phyloP scores from a whole-genome alignment of 1,284 basidiomycete species.

The Blastosporella zonata region DNA sequence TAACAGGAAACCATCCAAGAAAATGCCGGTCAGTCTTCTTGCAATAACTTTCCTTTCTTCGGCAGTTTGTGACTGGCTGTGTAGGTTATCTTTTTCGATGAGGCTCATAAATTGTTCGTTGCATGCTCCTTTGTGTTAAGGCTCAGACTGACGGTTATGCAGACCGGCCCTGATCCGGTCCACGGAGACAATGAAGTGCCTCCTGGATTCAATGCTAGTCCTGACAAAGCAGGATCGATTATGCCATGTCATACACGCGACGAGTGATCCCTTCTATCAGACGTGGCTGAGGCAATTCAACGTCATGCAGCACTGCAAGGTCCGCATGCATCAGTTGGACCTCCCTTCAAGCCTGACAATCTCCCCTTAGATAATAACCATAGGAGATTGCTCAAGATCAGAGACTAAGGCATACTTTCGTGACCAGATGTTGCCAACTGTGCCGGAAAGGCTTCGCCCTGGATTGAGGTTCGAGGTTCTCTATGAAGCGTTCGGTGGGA shows the following conservation, averaged over 20 bases:
- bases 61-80: slow-evolving; percentile 2
- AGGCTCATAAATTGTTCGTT: slow-evolving; percentile 75
- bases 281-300: slow-evolving; percentile 76
- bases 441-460: slow-evolving; percentile 54
- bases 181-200: slow-evolving; percentile 73
- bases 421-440: slow-evolving; percentile 55
- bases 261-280: slow-evolving; percentile 82
- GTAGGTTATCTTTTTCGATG: slow-evolving; percentile 74
- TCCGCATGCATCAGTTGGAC: slow-evolving; percentile 23
- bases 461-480: slow-evolving; percentile 67
- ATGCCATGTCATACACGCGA: slow-evolving; percentile 81
- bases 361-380: slow-evolving; percentile 62
- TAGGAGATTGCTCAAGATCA: slow-evolving; percentile 72
- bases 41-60: not conserved
- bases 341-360: not conserved
- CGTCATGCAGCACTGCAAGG: slow-evolving; percentile 79
- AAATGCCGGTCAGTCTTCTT: slow-evolving; percentile 53
- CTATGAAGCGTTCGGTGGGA: slow-evolving; percentile 78
- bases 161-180: slow-evolving; percentile 75
- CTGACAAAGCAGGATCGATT: slow-evolving; percentile 81
- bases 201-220: slow-evolving; percentile 81
- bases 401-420: slow-evolving; percentile 67
- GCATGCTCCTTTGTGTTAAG: not conserved
- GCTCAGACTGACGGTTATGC: slow-evolving; percentile 11
- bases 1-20: slow-evolving; percentile 47